Base-by-base conservation (phyloP, 2,329 filamentous ascomycete genomes). In the Talaromyces funiculosus region DNA sequence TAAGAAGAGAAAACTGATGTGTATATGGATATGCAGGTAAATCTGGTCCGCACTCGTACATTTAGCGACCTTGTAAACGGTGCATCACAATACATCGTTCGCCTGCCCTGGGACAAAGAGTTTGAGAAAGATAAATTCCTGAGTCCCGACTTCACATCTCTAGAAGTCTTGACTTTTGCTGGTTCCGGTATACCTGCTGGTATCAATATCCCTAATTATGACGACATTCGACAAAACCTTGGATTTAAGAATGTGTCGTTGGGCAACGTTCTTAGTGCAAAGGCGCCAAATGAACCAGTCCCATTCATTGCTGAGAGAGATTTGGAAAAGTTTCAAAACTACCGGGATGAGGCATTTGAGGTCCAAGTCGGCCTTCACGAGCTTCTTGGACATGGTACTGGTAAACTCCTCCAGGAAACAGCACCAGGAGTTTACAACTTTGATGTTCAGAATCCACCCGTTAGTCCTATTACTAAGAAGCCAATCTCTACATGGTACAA, bases 61-160 rank as follows among this genome's bases (percentile, higher is more conserved):
- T 97, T 97, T 71, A 89, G 88, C 7, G 88, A 89, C 66, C 84
- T 97, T 1, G 94, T 97, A 4, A 82, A 87, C 20, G 87, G 87
- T 26, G 92, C 94, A 0, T 89, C 92, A 10, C 80, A 81, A 49
- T 87, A 96, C 71, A 97, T 99, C 56, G 90, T 92, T 6, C 86
- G 95, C 64, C 80, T 99, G 14, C 94, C 94, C 0, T 99, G 94
- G 94, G 80, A 81, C 37, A 83, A 84, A 51, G 89, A 90, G 0
- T 99, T 97, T 66, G 94, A 99, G 73, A 97, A 97, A 76, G 92
- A 97, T 79, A 92, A 89, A 70, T 99, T 99, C 75, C 77, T 96
- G 37, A 93, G 90, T 57, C 94, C 94, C 0, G 94, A 99, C 73
- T 99, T 99, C 71, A 97, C 94, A 0, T 94, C 90, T 9, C 82